Percentiles rank a stretch among this genome's conserved stretches.
These are phyloP conservation scores for Aquilaria malaccensis DNA, from an alignment of 345 rosid species.

Conservation along the genomic window DNA sequence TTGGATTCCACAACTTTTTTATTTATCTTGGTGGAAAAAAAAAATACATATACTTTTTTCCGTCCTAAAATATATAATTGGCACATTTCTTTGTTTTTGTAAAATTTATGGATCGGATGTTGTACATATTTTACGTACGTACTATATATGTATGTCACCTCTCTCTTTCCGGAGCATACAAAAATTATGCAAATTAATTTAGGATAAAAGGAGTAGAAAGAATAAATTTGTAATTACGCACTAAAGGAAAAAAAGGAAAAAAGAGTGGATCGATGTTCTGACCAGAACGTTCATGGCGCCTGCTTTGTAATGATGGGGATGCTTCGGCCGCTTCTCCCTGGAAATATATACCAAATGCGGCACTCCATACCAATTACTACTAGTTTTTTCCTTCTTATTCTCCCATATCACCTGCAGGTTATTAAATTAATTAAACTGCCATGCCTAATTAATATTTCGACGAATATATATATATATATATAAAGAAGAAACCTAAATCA, in stretches of 20 bases:
- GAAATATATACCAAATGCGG: conserved; percentile 62
- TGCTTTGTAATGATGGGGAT: conserved; percentile 57
- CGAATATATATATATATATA: background rate
- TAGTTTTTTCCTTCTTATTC: conserved; percentile 19
- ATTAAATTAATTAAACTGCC: background rate
- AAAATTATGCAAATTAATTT: too few relatives aligned
- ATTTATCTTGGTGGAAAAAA: too few relatives aligned
- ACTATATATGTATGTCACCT: too few relatives aligned
- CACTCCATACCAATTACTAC: conserved; percentile 15
- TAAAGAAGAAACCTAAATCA: background rate
- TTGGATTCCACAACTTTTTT: too few relatives aligned
- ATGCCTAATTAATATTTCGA: background rate
- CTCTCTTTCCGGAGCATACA: too few relatives aligned
- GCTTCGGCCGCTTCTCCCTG: conserved; percentile 51
- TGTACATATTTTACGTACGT: too few relatives aligned
- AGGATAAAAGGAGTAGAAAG: background rate
- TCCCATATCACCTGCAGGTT: conserved; percentile 44
- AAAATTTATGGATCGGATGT: too few relatives aligned
- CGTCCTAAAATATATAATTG: too few relatives aligned
- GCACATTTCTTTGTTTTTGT: too few relatives aligned
- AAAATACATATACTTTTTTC: too few relatives aligned
- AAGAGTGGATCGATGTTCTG: conserved; percentile 1
- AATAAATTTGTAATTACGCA: too few relatives aligned
- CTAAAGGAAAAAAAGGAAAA: background rate
- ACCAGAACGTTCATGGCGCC: conserved; percentile 82